Evolutionary conservation across 176 grass and related monocot genomes (phyloP), one percentile per base, ranked within the genome.

Genomic region (Coix lacrymajobi): DNA sequence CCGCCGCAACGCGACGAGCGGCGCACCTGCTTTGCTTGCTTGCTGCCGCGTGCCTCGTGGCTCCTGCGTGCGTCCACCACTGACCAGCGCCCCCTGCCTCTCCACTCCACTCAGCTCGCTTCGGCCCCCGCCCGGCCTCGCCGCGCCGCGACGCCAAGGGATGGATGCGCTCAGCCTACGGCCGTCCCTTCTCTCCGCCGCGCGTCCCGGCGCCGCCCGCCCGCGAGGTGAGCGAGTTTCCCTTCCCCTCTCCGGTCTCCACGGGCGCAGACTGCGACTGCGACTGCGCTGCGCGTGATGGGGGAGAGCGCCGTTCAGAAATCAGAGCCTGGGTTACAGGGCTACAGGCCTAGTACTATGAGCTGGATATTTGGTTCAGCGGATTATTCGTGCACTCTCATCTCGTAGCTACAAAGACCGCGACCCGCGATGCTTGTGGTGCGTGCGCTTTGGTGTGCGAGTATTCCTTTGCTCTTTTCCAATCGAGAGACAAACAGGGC

Each of bases 101-200:
- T n/a, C n/a, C n/a, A n/a, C 43, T 31, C 43, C 63, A 24, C 60
- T 65, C 77, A 62, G 12, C 56, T 79, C 10, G 1, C 79, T 25
- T n/a, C n/a, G n/a, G n/a, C 34, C 39, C 8, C 1, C 0, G 40
- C 40, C 8, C 54, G 3, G 33, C 22, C n/a, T 46, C 7, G 10
- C 54, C 52, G 38, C 52, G 41, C 14, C 34, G 48, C 43, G 12
- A 33, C 33, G 33, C 2, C 8, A 8, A 19, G 16, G 71, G 60
- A 90, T 90, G 88, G 84, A 90, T 11, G 77, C 79, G 67, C 88
- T 90, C 73, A 33, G 79, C 68, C 79, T 86, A 48, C 79, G 79
- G 6, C 84, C 88, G 48, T 71, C 88, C 8, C 74, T 85, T 28
- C 72, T 62, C 73, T 51, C 66, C 78, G 63, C 74, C 77, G 73